Evolutionary conservation across 257 asterid species (phyloP), one percentile per base, ranked within the genome.

Genomic region (Lycium ferocissimum): DNA sequence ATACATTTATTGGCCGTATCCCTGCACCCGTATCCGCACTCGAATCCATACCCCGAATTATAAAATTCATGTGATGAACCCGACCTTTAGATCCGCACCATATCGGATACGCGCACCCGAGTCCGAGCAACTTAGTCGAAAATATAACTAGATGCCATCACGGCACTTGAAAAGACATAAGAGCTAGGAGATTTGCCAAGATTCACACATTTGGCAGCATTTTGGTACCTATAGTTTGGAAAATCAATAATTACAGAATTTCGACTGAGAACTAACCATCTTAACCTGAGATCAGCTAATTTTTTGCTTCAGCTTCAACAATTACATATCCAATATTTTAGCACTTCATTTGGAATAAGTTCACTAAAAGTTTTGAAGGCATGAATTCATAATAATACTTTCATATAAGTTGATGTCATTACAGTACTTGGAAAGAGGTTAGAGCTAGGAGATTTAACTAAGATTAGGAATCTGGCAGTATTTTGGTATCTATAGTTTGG

Each of bases 381-480:
- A 49, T 11, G 40, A 43, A 12, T 22, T 18, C 62, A 76, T 12
- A 76, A 76, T 51, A 76, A 76, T 76, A 22, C 81, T 76, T 9
- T 51, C 62, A 75, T 22, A 20, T 6, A 47, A n/a, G 59, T 73
- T 45, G 61, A 75, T 75, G 45, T 15, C 22, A 51, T 49, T 22
- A 76, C 62, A 12, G 22, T 13, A 76, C 81, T 76, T 49, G 81
- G 81, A 76, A 75, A 51, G 81, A 49, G 58, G 62, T 76, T 22
- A 26, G 62, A 22, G 22, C 45, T 7, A 76, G 63, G 63, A 76
- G n/a, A 76, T 51, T 26, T 13, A 75, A 51, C 43, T 13, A 49
- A 22, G 81, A 76, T 51, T 12, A 51, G 12, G 81, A 26, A 76
- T 51, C 62, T 76, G 81, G 62, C 22, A 26, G 45, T 22, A 76